These are phyloP conservation scores for Aspergillus transmontanensis DNA, from an alignment of 2,329 filamentous ascomycete genomes.

Conservation along the genomic window DNA sequence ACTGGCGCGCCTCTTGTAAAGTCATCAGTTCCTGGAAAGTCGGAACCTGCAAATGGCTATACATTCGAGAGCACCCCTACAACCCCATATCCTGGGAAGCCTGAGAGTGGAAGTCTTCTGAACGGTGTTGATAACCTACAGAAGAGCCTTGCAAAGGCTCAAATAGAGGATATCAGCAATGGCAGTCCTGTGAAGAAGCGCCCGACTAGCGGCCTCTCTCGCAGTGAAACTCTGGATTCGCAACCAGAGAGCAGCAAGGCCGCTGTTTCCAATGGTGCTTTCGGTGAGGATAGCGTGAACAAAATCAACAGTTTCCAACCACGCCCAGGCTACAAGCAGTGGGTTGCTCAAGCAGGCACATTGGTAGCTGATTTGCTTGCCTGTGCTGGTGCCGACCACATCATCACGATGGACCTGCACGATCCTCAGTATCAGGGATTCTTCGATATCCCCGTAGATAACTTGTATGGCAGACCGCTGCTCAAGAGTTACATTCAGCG, in stretches of 20 bases:
- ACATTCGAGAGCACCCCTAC: conserved; percentile 92
- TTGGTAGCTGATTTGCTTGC: conserved; percentile 92
- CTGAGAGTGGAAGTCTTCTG: conserved; percentile 65
- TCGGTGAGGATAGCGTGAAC: conserved; percentile 59
- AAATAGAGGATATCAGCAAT: conserved; percentile 55
- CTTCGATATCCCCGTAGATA: conserved; percentile 98
- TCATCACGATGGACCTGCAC: conserved; percentile 96
- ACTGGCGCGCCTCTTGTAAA: conserved; percentile 83
- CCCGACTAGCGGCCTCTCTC: conserved; percentile 43
- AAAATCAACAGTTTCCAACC: conserved; percentile 69
- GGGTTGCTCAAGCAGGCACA: conserved; percentile 96
- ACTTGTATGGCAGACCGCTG: conserved; percentile 72
- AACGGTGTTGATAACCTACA: conserved; percentile 72
- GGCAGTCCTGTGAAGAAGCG: conserved; percentile 48
- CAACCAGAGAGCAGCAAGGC: conserved; percentile 30
- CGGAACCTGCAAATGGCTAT: conserved; percentile 55
- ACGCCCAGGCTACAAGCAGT: conserved; percentile 94
- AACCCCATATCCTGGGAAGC: conserved; percentile 74
- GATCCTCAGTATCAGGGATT: conserved; percentile 98
- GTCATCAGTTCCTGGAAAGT: conserved; percentile 49
- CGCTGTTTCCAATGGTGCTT: conserved; percentile 51
- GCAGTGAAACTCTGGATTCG: conserved; percentile 43
- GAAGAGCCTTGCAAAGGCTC: conserved; percentile 71
- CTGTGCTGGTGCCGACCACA: conserved; percentile 92
- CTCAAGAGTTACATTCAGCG: conserved; percentile 71